Conservation (phyloP, 495 filamentous ascomycete species). For the Xylaria curta region DNA sequence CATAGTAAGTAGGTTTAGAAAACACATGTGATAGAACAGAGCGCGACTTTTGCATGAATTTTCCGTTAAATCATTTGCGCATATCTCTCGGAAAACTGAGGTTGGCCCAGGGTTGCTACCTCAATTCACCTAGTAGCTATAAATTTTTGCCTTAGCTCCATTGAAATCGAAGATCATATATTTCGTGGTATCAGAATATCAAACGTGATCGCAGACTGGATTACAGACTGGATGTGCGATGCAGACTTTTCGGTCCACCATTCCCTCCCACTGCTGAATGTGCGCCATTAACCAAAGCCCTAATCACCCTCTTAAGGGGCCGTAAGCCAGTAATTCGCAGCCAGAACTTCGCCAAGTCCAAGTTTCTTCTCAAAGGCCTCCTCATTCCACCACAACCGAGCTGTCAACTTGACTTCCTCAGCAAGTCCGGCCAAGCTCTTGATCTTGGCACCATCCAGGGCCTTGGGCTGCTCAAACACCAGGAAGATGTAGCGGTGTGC, state of each 20-base stretch:
- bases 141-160: not conserved
- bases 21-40: not conserved
- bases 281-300: not conserved
- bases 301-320: constrained; percentile 2
- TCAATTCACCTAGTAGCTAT: not conserved
- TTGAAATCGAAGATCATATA: not conserved
- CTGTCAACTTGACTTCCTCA: constrained; percentile 46
- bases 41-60: not conserved
- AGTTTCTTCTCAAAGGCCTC: constrained; percentile 56
- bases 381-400: constrained; percentile 59
- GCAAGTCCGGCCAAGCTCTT: constrained; percentile 47
- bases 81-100: not conserved
- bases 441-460: constrained; percentile 52
- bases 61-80: not conserved
- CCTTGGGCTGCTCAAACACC: constrained; percentile 62
- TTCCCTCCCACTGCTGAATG: not conserved
- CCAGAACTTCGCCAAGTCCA: constrained; percentile 55
- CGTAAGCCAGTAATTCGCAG: constrained; percentile 60
- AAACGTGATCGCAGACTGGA: not conserved
- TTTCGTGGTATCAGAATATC: not conserved
- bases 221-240: not conserved
- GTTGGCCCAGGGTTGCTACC: not conserved
- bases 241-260: not conserved
- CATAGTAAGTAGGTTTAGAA: not conserved
- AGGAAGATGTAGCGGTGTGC: constrained; percentile 66